Evolutionary conservation across 2,329 filamentous ascomycete species (phyloP), one percentile per base, ranked within the genome.

Genomic region (Microcera coccophila): DNA sequence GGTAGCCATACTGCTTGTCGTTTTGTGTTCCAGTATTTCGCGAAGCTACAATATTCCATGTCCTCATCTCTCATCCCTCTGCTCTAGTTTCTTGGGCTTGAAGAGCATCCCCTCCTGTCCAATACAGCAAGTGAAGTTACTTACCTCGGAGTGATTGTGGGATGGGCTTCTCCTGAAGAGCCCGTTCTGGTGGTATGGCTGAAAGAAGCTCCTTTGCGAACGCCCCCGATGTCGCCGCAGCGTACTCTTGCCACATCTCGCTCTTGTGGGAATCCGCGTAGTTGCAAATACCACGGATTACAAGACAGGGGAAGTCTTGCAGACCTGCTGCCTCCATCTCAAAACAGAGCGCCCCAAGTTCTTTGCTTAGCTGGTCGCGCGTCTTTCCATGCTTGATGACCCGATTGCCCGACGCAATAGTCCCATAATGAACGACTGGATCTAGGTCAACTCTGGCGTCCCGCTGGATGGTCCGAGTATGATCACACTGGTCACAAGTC

Each of bases 191-290:
- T 18, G 16, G 28, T 11, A 47, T 18, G 7, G 21, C 10, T n/a
- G 12, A 21, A 2, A 60, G 40, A 2, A 59, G 42, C 12, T 51
- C 55, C 3, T 49, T 54, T 2, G 50, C 54, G 22, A 46, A 59
- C 8, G 58, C 61, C 0, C 63, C 63, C 0, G 65, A 63, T 0
- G 57, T 53, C 1, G 50, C 51, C 1, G 66, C 62, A 0, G 67
- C 66, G 47, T 65, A 67, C 0, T 21, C 22, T 15, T 66, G 59
- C 65, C 64, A 69, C 4, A 15, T 15, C 2, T 68, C 58, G 24
- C 59, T 62, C 46, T 69, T 68, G 40, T 68, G 63, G 0, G 53
- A 60, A 42, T 70, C 65, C 5, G 63, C 57, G 39, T 66, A 69
- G 34, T 65, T 60, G 26, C 59, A 67, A 3, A 69, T 63, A 1